phyloP scores from a whole-genome alignment of 805 yeast species.

The Pichia thaimueangensis region DNA sequence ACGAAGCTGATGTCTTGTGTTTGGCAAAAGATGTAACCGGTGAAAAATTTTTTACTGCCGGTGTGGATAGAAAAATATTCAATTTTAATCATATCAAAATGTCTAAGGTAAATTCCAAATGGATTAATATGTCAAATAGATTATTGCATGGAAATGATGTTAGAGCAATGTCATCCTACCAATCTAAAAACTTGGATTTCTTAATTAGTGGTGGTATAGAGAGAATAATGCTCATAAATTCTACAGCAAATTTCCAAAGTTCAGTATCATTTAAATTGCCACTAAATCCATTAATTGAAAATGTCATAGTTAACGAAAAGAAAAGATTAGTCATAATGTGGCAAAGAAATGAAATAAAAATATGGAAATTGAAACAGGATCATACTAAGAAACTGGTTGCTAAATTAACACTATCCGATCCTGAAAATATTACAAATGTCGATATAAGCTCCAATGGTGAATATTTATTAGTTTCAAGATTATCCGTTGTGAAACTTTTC shows the following conservation, averaged over 20 bases:
- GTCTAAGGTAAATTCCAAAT: conserved; percentile 38
- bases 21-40: conserved; percentile 55
- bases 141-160: conserved; percentile 83
- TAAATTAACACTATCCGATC: conserved; percentile 62
- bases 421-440: conserved; percentile 71
- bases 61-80: conserved; percentile 88
- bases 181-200: conserved; percentile 59
- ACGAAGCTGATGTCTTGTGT: conserved; percentile 86
- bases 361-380: conserved; percentile 54
- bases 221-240: conserved; percentile 57
- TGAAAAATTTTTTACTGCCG: conserved; percentile 72
- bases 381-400: conserved; percentile 52
- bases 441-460: conserved; percentile 60
- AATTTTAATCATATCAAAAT: conserved; percentile 51
- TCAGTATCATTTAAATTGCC: conserved; percentile 70
- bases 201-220: conserved; percentile 84
- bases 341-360: conserved; percentile 74
- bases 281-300: conserved; percentile 28
- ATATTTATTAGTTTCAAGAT: conserved; percentile 65
- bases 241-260: conserved; percentile 60
- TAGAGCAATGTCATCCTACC: conserved; percentile 65
- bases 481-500: conserved; percentile 63
- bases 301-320: conserved; percentile 34
- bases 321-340: conserved; percentile 61
- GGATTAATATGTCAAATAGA: conserved; percentile 75